Evolutionary conservation across 2,329 filamentous ascomycete species (phyloP).

Genomic region (Chrysoporthe austroafricana): DNA sequence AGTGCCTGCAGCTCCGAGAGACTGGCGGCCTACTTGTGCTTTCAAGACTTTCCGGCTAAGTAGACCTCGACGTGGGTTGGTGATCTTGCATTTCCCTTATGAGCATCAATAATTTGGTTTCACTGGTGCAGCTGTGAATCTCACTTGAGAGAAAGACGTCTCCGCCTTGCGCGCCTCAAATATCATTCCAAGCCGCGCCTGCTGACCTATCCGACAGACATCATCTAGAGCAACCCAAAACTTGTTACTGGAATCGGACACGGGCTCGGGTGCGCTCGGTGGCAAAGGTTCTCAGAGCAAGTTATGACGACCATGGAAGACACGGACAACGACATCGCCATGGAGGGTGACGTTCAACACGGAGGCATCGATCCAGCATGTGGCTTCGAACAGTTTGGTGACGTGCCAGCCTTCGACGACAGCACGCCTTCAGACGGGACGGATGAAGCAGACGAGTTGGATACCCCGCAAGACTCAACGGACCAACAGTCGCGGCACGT

Average conservation of each 20-base stretch:
- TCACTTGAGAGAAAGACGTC: background rate
- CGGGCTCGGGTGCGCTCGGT: background rate
- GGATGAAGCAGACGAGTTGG: conserved; percentile 39
- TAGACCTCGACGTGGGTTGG: background rate
- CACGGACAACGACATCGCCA: conserved; percentile 22
- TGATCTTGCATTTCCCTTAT: background rate
- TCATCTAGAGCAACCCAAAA: background rate
- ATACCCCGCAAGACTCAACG: conserved; percentile 36
- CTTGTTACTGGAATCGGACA: background rate
- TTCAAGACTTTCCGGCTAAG: background rate
- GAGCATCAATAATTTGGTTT: background rate
- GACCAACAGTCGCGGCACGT: conserved; percentile 34
- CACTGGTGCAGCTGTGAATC: background rate
- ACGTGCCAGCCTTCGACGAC: conserved; percentile 29
- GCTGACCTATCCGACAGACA: background rate
- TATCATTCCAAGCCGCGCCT: no score
- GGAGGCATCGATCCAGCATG: conserved; percentile 48
- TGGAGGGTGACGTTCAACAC: conserved; percentile 45
- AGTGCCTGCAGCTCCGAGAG: background rate
- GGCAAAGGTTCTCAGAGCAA: background rate
- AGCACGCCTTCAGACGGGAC: conserved; percentile 37
- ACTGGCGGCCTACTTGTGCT: background rate
- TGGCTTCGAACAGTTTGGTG: conserved; percentile 42
- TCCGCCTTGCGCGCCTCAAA: background rate
- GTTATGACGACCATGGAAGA: conserved; percentile 14